Conservation (phyloP, 257 asterid species). For the Solanum chilense region DNA sequence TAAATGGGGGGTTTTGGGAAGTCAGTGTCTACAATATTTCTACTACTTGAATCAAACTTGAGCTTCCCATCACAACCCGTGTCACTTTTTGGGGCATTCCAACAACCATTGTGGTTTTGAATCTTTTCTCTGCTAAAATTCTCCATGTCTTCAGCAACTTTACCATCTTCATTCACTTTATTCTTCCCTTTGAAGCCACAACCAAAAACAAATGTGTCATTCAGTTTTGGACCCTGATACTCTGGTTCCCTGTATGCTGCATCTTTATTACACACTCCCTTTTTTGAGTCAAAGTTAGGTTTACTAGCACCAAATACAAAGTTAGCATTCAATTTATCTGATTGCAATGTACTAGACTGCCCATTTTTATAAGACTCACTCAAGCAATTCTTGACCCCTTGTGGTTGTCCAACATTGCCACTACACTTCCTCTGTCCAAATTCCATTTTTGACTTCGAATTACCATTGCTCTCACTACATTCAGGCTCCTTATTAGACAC, state of each 20-base stretch:
- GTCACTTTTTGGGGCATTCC: not conserved
- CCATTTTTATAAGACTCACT: not conserved
- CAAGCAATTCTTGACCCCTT: not conserved
- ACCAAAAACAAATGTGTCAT: slow-evolving; percentile 29
- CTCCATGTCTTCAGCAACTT: slow-evolving; percentile 12
- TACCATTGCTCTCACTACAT: not conserved
- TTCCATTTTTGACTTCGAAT: not conserved
- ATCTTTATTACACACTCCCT: slow-evolving; percentile 4
- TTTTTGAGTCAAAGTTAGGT: not conserved
- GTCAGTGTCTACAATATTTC: slow-evolving; percentile 15
- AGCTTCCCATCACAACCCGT: not conserved
- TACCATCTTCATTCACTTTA: slow-evolving; percentile 14
- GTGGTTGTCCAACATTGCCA: not conserved
- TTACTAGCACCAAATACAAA: slow-evolving; percentile 24
- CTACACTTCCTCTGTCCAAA: not conserved
- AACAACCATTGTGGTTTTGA: slow-evolving; percentile 10
- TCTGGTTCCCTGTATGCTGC: slow-evolving; percentile 8
- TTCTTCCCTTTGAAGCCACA: slow-evolving; percentile 19
- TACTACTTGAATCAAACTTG: slow-evolving; percentile 13
- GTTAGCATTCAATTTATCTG: not conserved
- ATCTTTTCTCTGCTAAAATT: slow-evolving; percentile 12
- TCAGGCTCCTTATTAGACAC: not conserved
- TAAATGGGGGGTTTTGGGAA: slow-evolving; percentile 25
- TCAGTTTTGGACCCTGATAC: slow-evolving; percentile 19
- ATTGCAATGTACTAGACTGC: not conserved